Evolutionary conservation across 106 monocot genomes (phyloP).

Genomic region (Dendrobium chrysotoxum): DNA sequence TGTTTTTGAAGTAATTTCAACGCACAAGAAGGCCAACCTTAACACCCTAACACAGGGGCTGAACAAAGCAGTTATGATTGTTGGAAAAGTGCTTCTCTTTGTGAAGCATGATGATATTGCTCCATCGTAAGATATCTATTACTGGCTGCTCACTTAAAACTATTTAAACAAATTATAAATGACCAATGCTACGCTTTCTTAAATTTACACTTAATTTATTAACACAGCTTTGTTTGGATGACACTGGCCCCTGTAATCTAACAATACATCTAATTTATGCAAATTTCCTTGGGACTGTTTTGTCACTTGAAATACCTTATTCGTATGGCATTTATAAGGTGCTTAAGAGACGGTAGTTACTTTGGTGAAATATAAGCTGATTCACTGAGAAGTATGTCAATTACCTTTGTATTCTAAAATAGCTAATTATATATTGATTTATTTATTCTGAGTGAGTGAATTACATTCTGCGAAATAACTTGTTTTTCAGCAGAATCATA

Average conservation of each 20-base stretch:
- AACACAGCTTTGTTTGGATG: neutral
- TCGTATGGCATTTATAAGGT: neutral
- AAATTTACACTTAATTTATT: neutral
- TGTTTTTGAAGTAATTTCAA: conserved; percentile 40
- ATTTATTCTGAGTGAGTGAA: neutral
- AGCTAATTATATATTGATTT: neutral
- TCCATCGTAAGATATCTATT: conserved; percentile 58
- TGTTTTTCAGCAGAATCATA: too few relatives aligned
- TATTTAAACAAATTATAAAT: neutral
- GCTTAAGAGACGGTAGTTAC: neutral
- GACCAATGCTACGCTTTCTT: neutral
- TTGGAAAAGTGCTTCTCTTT: conserved; percentile 62
- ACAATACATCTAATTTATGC: neutral
- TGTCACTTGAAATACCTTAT: neutral
- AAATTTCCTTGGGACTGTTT: neutral
- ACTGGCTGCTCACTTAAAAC: neutral
- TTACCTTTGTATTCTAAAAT: neutral
- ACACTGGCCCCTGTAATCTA: neutral
- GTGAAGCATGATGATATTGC: conserved; percentile 69
- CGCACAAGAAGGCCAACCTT: conserved; percentile 45
- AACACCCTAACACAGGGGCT: conserved; percentile 58
- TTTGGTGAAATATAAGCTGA: neutral
- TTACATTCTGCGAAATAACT: neutral
- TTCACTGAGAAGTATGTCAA: neutral
- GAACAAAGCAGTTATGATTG: conserved; percentile 55